Conservation (phyloP, 2,329 filamentous ascomycete species). For the Zasmidium citrigriseum region DNA sequence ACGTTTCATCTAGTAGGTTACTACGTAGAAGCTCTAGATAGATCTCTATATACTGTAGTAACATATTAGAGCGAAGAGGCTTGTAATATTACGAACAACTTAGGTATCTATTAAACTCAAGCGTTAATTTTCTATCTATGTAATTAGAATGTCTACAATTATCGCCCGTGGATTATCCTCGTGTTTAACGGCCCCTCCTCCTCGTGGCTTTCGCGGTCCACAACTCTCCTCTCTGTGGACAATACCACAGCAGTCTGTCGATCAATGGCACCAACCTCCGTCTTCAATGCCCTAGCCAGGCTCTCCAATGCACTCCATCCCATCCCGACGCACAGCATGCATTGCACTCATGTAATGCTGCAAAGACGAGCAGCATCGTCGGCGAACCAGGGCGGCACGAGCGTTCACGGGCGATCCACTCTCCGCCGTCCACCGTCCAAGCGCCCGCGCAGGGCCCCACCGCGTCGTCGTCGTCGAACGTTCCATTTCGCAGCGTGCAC, state of each 20-base stretch:
- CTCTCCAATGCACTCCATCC: not conserved
- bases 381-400: not conserved
- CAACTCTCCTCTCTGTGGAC: not conserved
- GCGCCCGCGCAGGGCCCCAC: not conserved
- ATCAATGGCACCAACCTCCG: not conserved
- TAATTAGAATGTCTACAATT: no score
- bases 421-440: not conserved
- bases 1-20: no score
- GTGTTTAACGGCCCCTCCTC: no score
- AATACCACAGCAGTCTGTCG: not conserved
- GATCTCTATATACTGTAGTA: no score
- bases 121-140: no score
- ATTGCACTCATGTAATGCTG: not conserved
- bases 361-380: no score
- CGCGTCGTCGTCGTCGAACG: not conserved
- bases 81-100: no score
- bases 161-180: no score
- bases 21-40: no score
- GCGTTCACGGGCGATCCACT: not conserved
- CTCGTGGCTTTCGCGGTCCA: not conserved
- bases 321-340: not conserved
- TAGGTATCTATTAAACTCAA: no score
- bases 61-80: no score
- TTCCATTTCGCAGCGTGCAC: not conserved
- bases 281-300: not conserved